These are phyloP conservation scores for Lepiota subincarnata DNA, from an alignment of 768 basidiomycete genomes.

Conservation along the genomic window DNA sequence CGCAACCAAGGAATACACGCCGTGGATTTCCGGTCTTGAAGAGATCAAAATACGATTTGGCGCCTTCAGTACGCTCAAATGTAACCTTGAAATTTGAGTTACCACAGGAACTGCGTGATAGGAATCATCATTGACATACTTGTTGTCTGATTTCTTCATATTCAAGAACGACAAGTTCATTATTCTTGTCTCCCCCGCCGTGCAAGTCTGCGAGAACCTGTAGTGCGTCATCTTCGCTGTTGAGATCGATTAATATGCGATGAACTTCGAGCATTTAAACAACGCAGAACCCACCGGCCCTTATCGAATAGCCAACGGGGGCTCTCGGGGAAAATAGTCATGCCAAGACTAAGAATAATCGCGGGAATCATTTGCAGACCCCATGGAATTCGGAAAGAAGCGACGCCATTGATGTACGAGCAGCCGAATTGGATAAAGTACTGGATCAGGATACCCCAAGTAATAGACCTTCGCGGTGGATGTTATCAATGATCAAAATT, in stretches of 20 bases:
- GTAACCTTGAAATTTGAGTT: slow-evolving; percentile 25
- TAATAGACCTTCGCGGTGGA: slow-evolving; percentile 43
- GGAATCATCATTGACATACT: slow-evolving; percentile 11
- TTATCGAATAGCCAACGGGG: slow-evolving; percentile 72
- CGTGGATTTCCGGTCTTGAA: slow-evolving; percentile 63
- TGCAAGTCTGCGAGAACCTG: slow-evolving; percentile 74
- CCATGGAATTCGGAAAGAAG: slow-evolving; percentile 80
- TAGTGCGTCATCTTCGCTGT: slow-evolving; percentile 57
- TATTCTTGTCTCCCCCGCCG: slow-evolving; percentile 52
- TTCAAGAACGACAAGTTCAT: slow-evolving; percentile 65
- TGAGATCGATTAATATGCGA: background rate
- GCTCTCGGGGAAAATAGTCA: slow-evolving; percentile 65
- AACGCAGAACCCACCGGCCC: slow-evolving; percentile 33
- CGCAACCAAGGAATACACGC: slow-evolving; percentile 64
- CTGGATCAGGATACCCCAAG: slow-evolving; percentile 74
- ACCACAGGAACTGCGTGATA: background rate
- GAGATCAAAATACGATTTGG: slow-evolving; percentile 66
- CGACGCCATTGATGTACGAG: slow-evolving; percentile 64
- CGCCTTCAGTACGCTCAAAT: slow-evolving; percentile 65
- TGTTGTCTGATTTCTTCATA: slow-evolving; percentile 63
- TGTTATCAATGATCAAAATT: background rate
- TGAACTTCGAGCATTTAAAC: background rate
- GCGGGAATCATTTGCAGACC: slow-evolving; percentile 78
- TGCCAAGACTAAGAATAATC: slow-evolving; percentile 61
- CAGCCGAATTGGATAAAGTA: slow-evolving; percentile 76